Conservation (phyloP, 345 rosid species). For the Cardamine occulta region DNA sequence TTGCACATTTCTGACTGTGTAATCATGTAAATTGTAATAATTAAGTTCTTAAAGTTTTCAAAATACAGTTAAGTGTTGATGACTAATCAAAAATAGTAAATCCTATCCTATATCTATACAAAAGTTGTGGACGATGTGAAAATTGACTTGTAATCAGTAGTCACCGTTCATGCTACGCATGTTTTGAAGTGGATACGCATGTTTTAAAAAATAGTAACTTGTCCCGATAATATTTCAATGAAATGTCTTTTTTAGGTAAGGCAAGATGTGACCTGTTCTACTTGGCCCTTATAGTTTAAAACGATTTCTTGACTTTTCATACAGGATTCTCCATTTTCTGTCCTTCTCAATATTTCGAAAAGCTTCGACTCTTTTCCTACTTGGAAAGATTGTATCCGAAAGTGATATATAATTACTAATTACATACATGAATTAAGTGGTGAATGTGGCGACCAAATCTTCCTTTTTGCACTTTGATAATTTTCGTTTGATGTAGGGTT, state of each 20-base stretch:
- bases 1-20: no score
- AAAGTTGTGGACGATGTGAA: conserved; percentile 9
- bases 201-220: conserved; percentile 22
- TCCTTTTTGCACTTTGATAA: background rate
- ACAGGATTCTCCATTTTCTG: background rate
- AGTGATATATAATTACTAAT: no score
- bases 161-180: conserved; percentile 28
- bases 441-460: background rate
- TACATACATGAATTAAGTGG: background rate
- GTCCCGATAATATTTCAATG: conserved; percentile 31
- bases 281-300: conserved; percentile 7
- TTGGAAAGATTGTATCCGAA: background rate
- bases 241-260: conserved; percentile 24
- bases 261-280: conserved; percentile 38
- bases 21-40: no score
- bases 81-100: background rate
- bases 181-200: conserved; percentile 36
- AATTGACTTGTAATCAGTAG: conserved; percentile 10
- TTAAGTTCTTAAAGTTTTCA: background rate
- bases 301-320: background rate
- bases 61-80: background rate
- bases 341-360: background rate
- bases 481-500: no score
- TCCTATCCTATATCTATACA: background rate
- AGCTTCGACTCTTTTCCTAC: background rate